phyloP scores from a whole-genome alignment of 208 protist species.

The Trypanosoma brucei region DNA sequence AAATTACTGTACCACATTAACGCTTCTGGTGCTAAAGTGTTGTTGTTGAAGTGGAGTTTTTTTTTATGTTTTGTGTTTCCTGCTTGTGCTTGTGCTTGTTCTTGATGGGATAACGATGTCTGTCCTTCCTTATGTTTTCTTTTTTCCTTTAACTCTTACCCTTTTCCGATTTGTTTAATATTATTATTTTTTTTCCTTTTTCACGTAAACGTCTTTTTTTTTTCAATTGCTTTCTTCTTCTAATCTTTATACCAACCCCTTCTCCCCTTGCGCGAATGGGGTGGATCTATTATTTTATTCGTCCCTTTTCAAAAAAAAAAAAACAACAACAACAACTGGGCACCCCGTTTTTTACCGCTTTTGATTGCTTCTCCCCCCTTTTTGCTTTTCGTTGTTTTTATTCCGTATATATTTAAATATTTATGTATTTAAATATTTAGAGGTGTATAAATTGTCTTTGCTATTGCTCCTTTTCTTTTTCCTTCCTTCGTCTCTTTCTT shows the following conservation, averaged over 20 bases:
- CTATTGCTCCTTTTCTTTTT: neutral
- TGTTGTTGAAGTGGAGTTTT: neutral
- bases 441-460: neutral
- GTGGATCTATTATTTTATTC: too few species aligned
- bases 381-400: too few species aligned
- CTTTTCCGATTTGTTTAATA: neutral
- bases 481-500: neutral
- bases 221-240: neutral
- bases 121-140: neutral
- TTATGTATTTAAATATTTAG: too few species aligned
- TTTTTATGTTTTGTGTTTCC: neutral
- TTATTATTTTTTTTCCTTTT: neutral
- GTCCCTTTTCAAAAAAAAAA: too few species aligned
- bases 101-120: too few species aligned
- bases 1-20: slow-evolving; percentile 89
- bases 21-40: neutral
- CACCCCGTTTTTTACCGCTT: too few species aligned
- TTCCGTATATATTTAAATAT: too few species aligned
- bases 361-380: too few species aligned
- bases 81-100: neutral
- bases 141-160: neutral
- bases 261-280: too few species aligned
- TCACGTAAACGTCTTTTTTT: neutral
- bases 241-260: too few species aligned
- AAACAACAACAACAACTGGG: too few species aligned